These are phyloP conservation scores for Tylopilus intermedius DNA, from an alignment of 768 basidiomycete genomes.

Conservation along the genomic window DNA sequence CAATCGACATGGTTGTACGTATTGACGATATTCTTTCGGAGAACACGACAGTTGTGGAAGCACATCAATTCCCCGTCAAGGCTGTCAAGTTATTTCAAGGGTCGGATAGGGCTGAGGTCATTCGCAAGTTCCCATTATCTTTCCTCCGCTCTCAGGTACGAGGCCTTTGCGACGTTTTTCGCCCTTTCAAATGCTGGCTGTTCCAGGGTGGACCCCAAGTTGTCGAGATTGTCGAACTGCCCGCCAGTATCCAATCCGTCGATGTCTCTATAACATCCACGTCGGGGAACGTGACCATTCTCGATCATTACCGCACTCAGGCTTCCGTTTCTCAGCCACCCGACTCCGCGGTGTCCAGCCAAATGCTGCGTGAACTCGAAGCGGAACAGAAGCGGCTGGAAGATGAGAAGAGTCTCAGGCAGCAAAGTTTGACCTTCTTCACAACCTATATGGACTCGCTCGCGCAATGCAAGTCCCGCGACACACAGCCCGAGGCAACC, in stretches of 20 bases:
- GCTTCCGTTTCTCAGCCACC: background rate
- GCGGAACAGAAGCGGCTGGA: conserved; percentile 10
- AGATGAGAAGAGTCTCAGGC: conserved; percentile 18
- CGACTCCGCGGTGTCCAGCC: background rate
- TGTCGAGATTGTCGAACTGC: conserved; percentile 16
- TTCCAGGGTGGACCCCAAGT: conserved; percentile 13
- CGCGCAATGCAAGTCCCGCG: conserved; percentile 17
- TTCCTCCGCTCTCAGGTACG: conserved; percentile 9
- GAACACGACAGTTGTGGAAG: conserved; percentile 6
- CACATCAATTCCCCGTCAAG: conserved; percentile 13
- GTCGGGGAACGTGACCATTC: conserved; percentile 9
- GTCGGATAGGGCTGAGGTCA: conserved; percentile 13
- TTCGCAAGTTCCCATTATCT: conserved; percentile 17
- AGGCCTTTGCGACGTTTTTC: too few species aligned
- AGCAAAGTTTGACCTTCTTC: conserved; percentile 20
- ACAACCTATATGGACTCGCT: conserved; percentile 27
- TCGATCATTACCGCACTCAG: conserved; percentile 11
- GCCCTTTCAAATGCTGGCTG: background rate
- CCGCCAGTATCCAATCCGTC: conserved; percentile 1
- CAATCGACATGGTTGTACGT: conserved; percentile 2
- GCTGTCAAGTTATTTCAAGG: conserved; percentile 16
- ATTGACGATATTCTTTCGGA: background rate
- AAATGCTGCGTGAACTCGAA: conserved; percentile 2
- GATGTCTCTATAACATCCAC: conserved; percentile 11
- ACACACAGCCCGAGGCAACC: conserved; percentile 11